Conservation (phyloP, 2,329 filamentous ascomycete genomes). For the Truncatella angustata region DNA sequence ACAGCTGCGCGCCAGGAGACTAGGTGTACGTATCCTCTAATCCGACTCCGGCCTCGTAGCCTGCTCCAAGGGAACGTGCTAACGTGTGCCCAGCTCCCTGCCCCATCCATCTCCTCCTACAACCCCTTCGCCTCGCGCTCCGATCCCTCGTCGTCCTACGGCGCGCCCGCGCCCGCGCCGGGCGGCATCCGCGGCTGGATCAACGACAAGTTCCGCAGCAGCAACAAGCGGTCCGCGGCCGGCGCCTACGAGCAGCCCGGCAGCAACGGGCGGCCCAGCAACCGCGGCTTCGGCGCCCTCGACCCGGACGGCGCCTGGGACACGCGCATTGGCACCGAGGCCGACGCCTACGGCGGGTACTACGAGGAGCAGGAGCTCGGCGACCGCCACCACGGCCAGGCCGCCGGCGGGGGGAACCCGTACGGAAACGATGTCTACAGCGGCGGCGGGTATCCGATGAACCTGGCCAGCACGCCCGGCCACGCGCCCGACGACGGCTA, state of each 20-base stretch:
- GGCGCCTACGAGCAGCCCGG: conserved; percentile 68
- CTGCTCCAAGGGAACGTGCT: too few relatives aligned
- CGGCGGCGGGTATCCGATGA: conserved; percentile 46
- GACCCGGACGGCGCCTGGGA: conserved; percentile 90
- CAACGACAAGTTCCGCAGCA: conserved; percentile 66
- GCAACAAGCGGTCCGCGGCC: conserved; percentile 62
- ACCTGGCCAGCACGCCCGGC: conserved; percentile 38
- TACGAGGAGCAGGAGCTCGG: conserved; percentile 78
- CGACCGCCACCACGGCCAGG: conserved; percentile 26
- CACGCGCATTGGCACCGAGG: conserved; percentile 71
- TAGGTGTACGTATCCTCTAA: conserved; percentile 55
- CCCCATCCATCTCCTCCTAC: conserved; percentile 65
- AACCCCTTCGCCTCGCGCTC: conserved; percentile 68
- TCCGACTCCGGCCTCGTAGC: neutral
- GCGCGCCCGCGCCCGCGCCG: conserved; percentile 52
- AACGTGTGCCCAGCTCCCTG: conserved; percentile 71
- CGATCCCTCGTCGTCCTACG: conserved; percentile 42
- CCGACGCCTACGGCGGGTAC: conserved; percentile 63
- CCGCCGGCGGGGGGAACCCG: neutral
- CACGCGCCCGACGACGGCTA: conserved; percentile 28
- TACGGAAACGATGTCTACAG: conserved; percentile 20
- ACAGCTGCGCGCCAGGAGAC: conserved; percentile 68
- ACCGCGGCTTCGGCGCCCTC: conserved; percentile 62
- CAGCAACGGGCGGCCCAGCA: conserved; percentile 37
- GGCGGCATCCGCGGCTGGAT: conserved; percentile 72